phyloP scores from a whole-genome alignment of 2,329 filamentous ascomycete genomes.

The Claviceps maximensis region DNA sequence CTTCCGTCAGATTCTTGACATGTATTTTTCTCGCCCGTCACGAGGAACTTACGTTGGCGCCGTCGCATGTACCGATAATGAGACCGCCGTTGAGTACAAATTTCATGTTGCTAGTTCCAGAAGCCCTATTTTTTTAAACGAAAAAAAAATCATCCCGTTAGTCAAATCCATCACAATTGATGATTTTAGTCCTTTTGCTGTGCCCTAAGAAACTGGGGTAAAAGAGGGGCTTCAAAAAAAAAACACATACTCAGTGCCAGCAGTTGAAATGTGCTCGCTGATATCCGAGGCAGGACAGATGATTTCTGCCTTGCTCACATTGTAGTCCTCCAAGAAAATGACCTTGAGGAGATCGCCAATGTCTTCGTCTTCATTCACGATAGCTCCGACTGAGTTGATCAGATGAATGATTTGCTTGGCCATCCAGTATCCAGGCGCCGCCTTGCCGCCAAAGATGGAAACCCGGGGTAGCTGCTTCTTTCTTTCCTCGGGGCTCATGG shows the following conservation, averaged over 20 bases:
- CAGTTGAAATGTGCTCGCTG: conserved; percentile 96
- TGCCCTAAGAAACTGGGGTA: not conserved
- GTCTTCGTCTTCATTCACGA: conserved; percentile 86
- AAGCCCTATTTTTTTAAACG: conserved; percentile 34
- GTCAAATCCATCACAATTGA: too few relatives aligned
- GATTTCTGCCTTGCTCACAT: conserved; percentile 97
- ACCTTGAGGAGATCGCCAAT: conserved; percentile 93
- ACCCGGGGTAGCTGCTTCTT: conserved; percentile 82
- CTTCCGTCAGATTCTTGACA: not conserved
- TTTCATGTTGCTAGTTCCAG: conserved; percentile 97
- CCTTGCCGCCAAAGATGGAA: conserved; percentile 95
- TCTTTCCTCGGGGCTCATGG: conserved; percentile 66
- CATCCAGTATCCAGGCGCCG: conserved; percentile 99
- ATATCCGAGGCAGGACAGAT: conserved; percentile 90
- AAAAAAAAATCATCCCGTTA: too few relatives aligned
- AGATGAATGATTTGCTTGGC: conserved; percentile 97
- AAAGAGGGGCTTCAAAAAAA: not conserved
- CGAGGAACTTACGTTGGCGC: conserved; percentile 66
- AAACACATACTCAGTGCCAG: conserved; percentile 64
- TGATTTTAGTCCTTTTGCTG: too few relatives aligned
- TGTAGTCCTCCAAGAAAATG: conserved; percentile 95
- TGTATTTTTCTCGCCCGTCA: too few relatives aligned
- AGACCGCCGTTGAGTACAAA: conserved; percentile 95
- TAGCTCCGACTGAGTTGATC: conserved; percentile 77
- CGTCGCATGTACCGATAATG: conserved; percentile 96